Conservation (phyloP, 805 yeast genomes). For the Ogataea salicorniae region DNA sequence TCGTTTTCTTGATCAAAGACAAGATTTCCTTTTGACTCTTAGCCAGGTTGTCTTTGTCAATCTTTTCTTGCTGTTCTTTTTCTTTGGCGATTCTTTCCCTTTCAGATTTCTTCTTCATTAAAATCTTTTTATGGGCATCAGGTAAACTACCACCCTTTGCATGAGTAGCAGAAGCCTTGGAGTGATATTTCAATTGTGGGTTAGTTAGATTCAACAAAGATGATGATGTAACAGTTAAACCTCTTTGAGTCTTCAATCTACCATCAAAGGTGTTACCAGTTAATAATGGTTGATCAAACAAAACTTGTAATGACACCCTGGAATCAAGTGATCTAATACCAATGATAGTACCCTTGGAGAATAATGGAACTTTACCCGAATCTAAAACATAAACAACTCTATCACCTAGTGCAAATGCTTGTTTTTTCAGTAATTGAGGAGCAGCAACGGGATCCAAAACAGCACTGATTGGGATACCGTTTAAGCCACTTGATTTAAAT, state of each 20-base stretch:
- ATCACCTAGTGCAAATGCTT: constrained; percentile 81
- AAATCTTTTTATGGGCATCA: constrained; percentile 15
- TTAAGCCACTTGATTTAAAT: constrained; percentile 50
- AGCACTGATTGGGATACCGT: constrained; percentile 81
- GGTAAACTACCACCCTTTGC: constrained; percentile 20
- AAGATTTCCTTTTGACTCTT: constrained; percentile 39
- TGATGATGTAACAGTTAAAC: constrained; percentile 76
- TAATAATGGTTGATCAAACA: constrained; percentile 78
- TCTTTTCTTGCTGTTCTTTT: constrained; percentile 7
- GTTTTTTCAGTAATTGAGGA: constrained; percentile 63
- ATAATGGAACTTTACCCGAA: constrained; percentile 84
- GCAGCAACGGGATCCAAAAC: constrained; percentile 73
- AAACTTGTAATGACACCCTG: constrained; percentile 61
- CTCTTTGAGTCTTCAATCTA: constrained; percentile 71
- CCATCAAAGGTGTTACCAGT: constrained; percentile 84
- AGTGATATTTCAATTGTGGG: constrained; percentile 71
- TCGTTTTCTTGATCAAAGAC: constrained; percentile 37
- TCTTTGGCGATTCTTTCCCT: constrained; percentile 7
- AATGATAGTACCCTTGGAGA: constrained; percentile 86
- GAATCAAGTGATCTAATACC: constrained; percentile 54
- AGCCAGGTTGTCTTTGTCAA: constrained; percentile 24
- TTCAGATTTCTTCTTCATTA: constrained; percentile 22
- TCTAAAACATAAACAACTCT: constrained; percentile 80
- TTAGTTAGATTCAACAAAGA: constrained; percentile 72
- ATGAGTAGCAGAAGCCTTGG: constrained; percentile 51